Conservation (phyloP, 2,329 filamentous ascomycete species). For the Nemania sp. region DNA sequence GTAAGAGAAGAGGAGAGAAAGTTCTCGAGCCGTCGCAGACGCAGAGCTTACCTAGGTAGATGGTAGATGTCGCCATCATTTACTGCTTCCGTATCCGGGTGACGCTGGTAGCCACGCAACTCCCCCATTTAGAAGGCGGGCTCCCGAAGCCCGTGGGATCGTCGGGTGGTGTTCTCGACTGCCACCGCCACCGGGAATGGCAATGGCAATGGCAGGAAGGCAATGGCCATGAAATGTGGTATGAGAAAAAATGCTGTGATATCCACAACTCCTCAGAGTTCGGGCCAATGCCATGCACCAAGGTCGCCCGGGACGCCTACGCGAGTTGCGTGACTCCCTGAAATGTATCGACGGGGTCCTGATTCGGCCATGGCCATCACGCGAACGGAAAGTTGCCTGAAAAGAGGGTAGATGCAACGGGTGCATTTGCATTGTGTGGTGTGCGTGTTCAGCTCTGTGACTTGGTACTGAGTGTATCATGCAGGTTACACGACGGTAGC, state of each 20-base stretch:
- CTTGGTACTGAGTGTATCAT: slow-evolving; percentile 24
- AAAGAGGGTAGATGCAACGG: slow-evolving; percentile 30
- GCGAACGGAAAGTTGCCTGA: slow-evolving; percentile 29
- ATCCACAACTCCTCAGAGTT: slow-evolving; percentile 28
- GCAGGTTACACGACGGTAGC: slow-evolving; percentile 32
- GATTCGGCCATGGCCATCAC: slow-evolving; percentile 31
- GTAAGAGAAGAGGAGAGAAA: neutral
- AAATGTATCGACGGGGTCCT: slow-evolving; percentile 14
- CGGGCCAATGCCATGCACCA: slow-evolving; percentile 26
- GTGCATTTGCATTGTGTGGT: slow-evolving; percentile 11
- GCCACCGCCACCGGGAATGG: neutral
- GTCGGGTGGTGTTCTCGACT: slow-evolving; percentile 14
- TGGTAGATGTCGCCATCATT: slow-evolving; percentile 3
- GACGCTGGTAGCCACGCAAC: neutral
- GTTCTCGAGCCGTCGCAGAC: neutral
- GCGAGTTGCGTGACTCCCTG: slow-evolving; percentile 31
- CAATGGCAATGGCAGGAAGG: slow-evolving; percentile 3
- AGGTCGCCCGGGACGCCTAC: slow-evolving; percentile 21
- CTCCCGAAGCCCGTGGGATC: slow-evolving; percentile 9
- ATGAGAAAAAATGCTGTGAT: slow-evolving; percentile 8
- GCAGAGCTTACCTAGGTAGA: too few species aligned
- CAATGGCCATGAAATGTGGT: too few species aligned
- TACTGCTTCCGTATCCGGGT: slow-evolving; percentile 1
- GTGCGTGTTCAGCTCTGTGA: slow-evolving; percentile 29
- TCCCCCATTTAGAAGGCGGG: slow-evolving; percentile 14